Evolutionary conservation across 208 protist genomes (phyloP).

Genomic region (Trypanosoma rangeli): DNA sequence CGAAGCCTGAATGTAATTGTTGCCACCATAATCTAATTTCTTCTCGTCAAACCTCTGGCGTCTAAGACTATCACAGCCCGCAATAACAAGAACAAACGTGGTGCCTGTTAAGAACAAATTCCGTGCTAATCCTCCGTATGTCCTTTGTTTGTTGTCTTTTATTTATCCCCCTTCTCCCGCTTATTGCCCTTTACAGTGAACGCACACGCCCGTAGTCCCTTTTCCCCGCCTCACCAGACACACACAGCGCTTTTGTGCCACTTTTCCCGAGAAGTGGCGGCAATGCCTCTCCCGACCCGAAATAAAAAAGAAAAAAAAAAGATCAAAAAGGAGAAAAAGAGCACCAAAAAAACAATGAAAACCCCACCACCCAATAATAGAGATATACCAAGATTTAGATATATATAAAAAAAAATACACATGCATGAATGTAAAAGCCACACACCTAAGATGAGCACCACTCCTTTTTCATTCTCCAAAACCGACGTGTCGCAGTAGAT

Average conservation of each 20-base stretch:
- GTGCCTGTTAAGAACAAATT: neutral
- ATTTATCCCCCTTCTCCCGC: neutral
- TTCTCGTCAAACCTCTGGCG: conserved; percentile 5
- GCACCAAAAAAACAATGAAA: conserved; percentile 6
- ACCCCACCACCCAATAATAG: too few species aligned
- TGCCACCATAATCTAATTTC: conserved; percentile 32
- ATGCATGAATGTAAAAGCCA: neutral
- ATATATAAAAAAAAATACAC: conserved; percentile 22
- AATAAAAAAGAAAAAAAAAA: neutral
- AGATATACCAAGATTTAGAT: too few species aligned
- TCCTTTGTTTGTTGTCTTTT: neutral
- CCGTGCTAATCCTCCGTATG: neutral
- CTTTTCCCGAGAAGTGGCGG: too few species aligned
- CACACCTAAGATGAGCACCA: neutral
- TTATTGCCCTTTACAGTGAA: neutral
- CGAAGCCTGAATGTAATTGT: conserved; percentile 83
- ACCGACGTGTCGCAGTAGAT: too few species aligned
- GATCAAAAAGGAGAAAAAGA: neutral
- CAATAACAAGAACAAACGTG: conserved; percentile 1
- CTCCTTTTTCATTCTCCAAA: neutral
- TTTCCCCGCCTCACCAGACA: too few species aligned
- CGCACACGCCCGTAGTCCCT: neutral
- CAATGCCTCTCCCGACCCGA: too few species aligned
- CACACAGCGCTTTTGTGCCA: too few species aligned
- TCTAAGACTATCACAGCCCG: neutral